phyloP scores from a whole-genome alignment of 495 filamentous ascomycete genomes.

The Hypoxylon lienhwacheense region DNA sequence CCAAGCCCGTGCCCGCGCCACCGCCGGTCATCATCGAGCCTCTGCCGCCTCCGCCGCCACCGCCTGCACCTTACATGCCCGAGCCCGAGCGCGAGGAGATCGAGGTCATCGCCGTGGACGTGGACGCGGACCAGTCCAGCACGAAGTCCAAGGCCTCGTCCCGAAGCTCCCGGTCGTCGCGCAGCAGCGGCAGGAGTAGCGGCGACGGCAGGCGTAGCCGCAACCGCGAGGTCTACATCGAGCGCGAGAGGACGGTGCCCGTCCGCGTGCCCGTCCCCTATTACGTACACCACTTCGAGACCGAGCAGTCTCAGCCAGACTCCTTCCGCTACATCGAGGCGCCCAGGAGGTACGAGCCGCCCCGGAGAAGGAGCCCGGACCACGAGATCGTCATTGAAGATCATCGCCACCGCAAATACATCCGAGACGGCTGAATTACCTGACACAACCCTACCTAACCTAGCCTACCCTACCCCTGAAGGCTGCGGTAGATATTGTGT shows the following conservation, averaged over 20 bases:
- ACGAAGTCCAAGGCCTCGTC: constrained; percentile 33
- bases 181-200: constrained; percentile 11
- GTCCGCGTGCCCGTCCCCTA: constrained; percentile 42
- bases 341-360: constrained; percentile 36
- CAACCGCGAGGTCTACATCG: constrained; percentile 51
- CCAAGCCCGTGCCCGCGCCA: constrained; percentile 31
- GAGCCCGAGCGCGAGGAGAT: constrained; percentile 38
- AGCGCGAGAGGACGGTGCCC: constrained; percentile 49
- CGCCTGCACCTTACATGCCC: constrained; percentile 19
- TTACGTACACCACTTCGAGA: constrained; percentile 35
- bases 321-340: constrained; percentile 54
- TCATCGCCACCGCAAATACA: constrained; percentile 33
- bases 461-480: too few relatives aligned
- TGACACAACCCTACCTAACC: background rate
- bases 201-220: constrained; percentile 33
- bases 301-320: constrained; percentile 40
- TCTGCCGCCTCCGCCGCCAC: constrained; percentile 34
- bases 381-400: constrained; percentile 39
- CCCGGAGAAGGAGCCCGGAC: constrained; percentile 27
- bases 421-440: constrained; percentile 21
- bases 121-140: constrained; percentile 43
- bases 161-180: constrained; percentile 34
- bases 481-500: background rate
- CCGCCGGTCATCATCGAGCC: constrained; percentile 37
- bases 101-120: constrained; percentile 57